Base-by-base conservation (phyloP, 768 basidiomycete species). In the Amanita polypyramis region DNA sequence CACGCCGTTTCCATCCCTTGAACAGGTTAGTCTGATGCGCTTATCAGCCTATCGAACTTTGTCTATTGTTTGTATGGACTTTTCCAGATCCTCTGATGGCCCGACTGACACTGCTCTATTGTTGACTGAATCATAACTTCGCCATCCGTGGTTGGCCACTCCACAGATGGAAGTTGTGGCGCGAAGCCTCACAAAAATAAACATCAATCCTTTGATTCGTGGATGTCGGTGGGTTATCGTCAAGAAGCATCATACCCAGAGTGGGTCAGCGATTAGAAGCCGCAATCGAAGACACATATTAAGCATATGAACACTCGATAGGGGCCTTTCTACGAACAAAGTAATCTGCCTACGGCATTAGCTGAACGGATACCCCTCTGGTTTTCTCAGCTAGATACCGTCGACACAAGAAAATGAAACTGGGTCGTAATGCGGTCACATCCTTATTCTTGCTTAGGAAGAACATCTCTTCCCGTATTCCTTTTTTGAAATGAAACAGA, bases 201-300 rank as follows among this genome's bases (percentile, higher is more conserved):
- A 41, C 40, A 41, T 41, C 25, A 27, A 4, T 12, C 5, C 14
- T 41, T 25, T 41, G 40, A 41, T 41, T 41, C 40, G 40, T 25
- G 40, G 40, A 41, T 15, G 23, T 25, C 40, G 27, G 40, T 41
- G 40, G 40, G 40, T 41, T 40, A 21, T 38, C 9, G 37, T 10
- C 37, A 38, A 38, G 39, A 40, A 40, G 39, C 40, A 41, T 41
- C 40, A 27, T 29, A 41, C 1, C 23, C n/a, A 25, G 27, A 41
- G 40, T 41, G 40, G 40, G 40, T 41, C 40, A 23, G 27, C 23
- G 40, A 41, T 41, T 21, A 29, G 40, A 41, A 41, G 40, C 40
- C 23, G 25, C 25, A 5, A 41, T 41, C 40, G 40, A 41, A 41
- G 40, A 14, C 40, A 41, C 40, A 41, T 41, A 41, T 41, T 41